Evolutionary conservation across 345 rosid species (phyloP).

Genomic region (Durio zibethinus): DNA sequence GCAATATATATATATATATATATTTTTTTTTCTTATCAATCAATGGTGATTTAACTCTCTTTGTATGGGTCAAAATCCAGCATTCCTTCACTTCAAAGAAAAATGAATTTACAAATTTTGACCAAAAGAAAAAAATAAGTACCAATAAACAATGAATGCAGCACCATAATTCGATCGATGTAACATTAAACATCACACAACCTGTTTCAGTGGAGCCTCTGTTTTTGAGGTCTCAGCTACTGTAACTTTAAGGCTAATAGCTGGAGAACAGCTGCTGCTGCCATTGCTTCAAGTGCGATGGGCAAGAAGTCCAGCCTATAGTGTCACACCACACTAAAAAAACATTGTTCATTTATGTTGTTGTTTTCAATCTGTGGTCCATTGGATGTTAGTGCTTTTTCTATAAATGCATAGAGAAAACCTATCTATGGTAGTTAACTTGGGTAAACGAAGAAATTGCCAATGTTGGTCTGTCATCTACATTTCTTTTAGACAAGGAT

Average conservation of each 20-base stretch:
- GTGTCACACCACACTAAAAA: background rate
- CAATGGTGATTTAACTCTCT: background rate
- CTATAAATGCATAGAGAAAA: background rate
- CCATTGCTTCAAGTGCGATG: background rate
- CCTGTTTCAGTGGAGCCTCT: background rate
- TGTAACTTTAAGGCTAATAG: background rate
- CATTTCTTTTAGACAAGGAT: background rate
- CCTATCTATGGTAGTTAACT: background rate
- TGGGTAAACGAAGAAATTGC: background rate
- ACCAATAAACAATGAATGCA: background rate
- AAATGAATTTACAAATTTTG: background rate
- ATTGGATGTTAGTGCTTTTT: background rate
- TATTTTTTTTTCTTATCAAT: background rate
- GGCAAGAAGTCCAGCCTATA: background rate
- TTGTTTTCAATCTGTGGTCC: background rate
- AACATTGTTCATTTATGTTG: background rate
- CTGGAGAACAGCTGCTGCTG: background rate
- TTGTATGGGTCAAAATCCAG: background rate
- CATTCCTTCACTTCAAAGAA: background rate
- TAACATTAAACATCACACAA: background rate
- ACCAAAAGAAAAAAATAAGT: background rate
- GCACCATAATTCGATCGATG: background rate
- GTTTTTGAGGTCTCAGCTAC: background rate
- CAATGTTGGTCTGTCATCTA: background rate
- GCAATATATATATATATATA: too few species aligned